Evolutionary conservation across 331 rosid species (phyloP).

Genomic region (Pyracantha coccinea): DNA sequence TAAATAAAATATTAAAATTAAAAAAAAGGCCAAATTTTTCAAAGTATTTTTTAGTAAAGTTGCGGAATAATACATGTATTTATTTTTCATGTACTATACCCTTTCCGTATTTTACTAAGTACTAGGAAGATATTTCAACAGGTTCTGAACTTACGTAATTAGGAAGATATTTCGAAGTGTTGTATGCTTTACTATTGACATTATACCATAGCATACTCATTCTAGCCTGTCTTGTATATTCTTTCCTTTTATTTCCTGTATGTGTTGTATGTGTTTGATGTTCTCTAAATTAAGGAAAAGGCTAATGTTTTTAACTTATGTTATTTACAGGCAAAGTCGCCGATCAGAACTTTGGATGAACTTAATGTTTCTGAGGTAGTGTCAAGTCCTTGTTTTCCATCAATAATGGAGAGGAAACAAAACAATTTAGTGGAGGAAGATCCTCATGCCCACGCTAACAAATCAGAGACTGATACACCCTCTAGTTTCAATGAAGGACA

Average conservation of each 20-base stretch:
- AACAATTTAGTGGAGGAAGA: slow-evolving; percentile 21
- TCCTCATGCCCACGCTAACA: slow-evolving; percentile 17
- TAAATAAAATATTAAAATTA: too few species aligned
- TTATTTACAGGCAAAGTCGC: slow-evolving; percentile 77
- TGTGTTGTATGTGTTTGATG: neutral
- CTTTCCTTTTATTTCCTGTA: neutral
- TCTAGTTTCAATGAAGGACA: slow-evolving; percentile 23
- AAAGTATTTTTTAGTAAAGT: too few species aligned
- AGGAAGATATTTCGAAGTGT: neutral
- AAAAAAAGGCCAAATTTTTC: too few species aligned
- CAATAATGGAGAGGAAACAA: slow-evolving; percentile 45
- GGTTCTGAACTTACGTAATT: too few species aligned
- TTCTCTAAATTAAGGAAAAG: neutral
- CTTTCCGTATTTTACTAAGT: too few species aligned
- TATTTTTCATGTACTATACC: too few species aligned
- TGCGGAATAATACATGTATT: too few species aligned
- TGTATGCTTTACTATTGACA: neutral
- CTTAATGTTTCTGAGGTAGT: slow-evolving; percentile 55
- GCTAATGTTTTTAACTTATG: slow-evolving; percentile 1
- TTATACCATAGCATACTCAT: slow-evolving; percentile 1
- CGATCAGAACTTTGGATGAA: slow-evolving; percentile 83
- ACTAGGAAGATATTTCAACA: too few species aligned
- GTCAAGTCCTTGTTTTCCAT: slow-evolving; percentile 66
- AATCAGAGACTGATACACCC: slow-evolving; percentile 20
- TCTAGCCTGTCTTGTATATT: neutral